Base-by-base conservation (phyloP, 352 stramenopile genomes). In the Thraustochytrium sp. region DNA sequence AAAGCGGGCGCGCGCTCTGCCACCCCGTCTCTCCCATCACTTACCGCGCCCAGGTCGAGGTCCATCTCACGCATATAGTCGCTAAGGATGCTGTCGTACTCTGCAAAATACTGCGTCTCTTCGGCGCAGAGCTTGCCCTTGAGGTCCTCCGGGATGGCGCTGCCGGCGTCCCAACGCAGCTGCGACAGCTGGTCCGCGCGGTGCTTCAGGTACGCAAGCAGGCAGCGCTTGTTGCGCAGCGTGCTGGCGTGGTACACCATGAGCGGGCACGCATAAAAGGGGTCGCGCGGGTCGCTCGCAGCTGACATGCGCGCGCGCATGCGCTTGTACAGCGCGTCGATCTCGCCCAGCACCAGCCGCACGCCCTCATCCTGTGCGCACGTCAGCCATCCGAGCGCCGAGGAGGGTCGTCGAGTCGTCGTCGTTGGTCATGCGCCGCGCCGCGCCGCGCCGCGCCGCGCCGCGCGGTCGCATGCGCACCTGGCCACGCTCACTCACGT, bases 11-110 rank as follows among this genome's bases (percentile, higher is more conserved):
- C n/a, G n/a, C n/a, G n/a, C n/a, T n/a, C n/a, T n/a, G n/a, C n/a
- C n/a, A n/a, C n/a, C n/a, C n/a, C n/a, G n/a, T n/a, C n/a, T n/a
- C n/a, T n/a, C n/a, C n/a, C n/a, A n/a, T n/a, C 8, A 61, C 65
- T 61, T 61, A 95, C 92, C 73, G 92, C 89, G 5, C 91, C 91
- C 36, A 96, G 86, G 49, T 96, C 92, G 61, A 96, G 89, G 62
- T 94, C 90, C 80, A 95, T 93, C 63, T 92, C 88, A 42, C 90
- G 83, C 91, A 96, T 96, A 86, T 96, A 96, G 56, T 94, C 88
- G 46, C 88, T 94, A 26, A 96, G 88, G 16, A 94, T 85, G 80
- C 94, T 90, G 85, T 95, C 91, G 87, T 96, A 96, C 48, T 87
- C 86, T 74, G 94, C 90, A 84, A 96, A 95, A 85, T 95, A 95